These are phyloP conservation scores for Amanita thiersii DNA, from an alignment of 768 basidiomycete genomes.

Conservation along the genomic window DNA sequence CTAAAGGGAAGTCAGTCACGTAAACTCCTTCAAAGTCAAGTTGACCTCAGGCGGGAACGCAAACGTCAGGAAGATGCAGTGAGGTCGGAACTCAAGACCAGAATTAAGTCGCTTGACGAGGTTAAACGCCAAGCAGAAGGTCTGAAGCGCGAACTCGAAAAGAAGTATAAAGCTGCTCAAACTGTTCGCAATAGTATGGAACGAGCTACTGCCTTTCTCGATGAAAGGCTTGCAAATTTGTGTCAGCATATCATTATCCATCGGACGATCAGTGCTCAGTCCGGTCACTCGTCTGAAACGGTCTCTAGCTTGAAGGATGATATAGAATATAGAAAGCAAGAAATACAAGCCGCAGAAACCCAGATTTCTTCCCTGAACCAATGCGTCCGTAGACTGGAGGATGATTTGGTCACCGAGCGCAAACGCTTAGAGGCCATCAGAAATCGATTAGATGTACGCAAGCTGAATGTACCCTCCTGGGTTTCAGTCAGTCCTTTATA, in stretches of 20 bases:
- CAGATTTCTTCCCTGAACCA: conserved; percentile 51
- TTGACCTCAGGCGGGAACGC: conserved; percentile 62
- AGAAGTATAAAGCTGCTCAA: conserved; percentile 69
- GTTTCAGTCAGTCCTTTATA: too few relatives aligned
- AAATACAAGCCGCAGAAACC: conserved; percentile 62
- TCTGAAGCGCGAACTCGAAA: conserved; percentile 78
- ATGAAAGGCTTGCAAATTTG: conserved; percentile 51
- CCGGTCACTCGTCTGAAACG: conserved; percentile 34
- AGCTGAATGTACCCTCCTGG: not conserved
- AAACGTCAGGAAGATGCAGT: conserved; percentile 81
- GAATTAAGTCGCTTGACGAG: conserved; percentile 84
- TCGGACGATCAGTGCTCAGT: conserved; percentile 38
- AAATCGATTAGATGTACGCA: conserved; percentile 20
- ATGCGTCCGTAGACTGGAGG: conserved; percentile 69
- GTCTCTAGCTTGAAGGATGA: conserved; percentile 46
- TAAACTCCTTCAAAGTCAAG: conserved; percentile 58
- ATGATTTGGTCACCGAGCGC: conserved; percentile 54
- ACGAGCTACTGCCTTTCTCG: conserved; percentile 48
- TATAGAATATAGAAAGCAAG: conserved; percentile 49
- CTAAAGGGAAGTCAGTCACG: conserved; percentile 49
- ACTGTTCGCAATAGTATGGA: conserved; percentile 53
- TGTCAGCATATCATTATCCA: conserved; percentile 50
- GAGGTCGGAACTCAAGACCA: conserved; percentile 71
- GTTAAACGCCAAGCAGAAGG: conserved; percentile 76
- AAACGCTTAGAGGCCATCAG: conserved; percentile 49